These are phyloP conservation scores for Aspergillus texensis DNA, from an alignment of 2,329 filamentous ascomycete species.

Conservation along the genomic window DNA sequence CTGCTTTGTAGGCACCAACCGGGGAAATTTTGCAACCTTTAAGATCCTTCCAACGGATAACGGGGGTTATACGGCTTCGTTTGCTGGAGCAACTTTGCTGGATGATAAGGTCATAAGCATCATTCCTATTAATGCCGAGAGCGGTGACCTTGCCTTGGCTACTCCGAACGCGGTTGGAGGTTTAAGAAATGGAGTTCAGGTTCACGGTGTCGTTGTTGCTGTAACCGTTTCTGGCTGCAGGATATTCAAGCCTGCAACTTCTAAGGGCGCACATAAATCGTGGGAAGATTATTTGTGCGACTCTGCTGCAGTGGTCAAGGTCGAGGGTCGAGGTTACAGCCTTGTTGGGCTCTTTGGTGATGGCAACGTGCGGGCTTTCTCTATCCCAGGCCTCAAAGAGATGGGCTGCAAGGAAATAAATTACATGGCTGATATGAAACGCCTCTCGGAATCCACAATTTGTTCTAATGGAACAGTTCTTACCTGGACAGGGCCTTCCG, in stretches of 20 bases:
- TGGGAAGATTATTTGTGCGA: conserved; percentile 86
- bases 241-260: conserved; percentile 80
- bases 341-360: conserved; percentile 86
- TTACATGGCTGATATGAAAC: conserved; percentile 70
- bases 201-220: conserved; percentile 79
- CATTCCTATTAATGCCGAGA: conserved; percentile 76
- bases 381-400: conserved; percentile 85
- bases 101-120: conserved; percentile 75
- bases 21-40: conserved; percentile 83
- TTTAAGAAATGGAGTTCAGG: conserved; percentile 71
- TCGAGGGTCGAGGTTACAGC: conserved; percentile 74
- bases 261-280: conserved; percentile 88
- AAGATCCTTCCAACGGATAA: conserved; percentile 77
- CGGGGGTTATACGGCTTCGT: conserved; percentile 71
- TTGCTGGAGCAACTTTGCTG: conserved; percentile 68
- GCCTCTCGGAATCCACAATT: conserved; percentile 71
- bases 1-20: conserved; percentile 85
- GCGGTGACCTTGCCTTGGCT: conserved; percentile 74
- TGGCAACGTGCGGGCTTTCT: conserved; percentile 75
- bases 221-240: conserved; percentile 75
- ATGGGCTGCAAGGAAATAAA: conserved; percentile 68
- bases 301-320: conserved; percentile 73
- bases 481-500: conserved; percentile 85
- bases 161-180: conserved; percentile 75
- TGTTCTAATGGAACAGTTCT: conserved; percentile 80